Evolutionary conservation across 2,329 filamentous ascomycete species (phyloP).

Genomic region (Pseudopithomyces chartarum): DNA sequence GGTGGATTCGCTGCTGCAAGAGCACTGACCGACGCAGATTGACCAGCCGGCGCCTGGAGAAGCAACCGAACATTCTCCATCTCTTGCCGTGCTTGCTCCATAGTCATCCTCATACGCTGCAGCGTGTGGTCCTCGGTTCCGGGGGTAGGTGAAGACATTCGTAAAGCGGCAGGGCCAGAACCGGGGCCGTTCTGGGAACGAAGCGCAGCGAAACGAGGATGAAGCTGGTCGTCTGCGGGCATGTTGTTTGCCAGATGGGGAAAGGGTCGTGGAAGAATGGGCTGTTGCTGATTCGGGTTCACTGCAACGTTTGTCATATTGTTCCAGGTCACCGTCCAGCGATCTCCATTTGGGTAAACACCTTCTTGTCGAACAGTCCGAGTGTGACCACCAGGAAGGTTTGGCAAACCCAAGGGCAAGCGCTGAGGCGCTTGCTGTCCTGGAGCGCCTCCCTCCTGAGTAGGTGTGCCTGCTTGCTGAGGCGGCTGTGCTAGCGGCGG

Average conservation of each 20-base stretch:
- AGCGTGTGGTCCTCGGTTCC: constrained; percentile 25
- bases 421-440: constrained; percentile 7
- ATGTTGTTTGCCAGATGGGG: constrained; percentile 18
- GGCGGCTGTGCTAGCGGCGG: constrained; percentile 16
- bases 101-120: constrained; percentile 23
- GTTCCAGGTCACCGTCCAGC: constrained; percentile 59
- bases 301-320: constrained; percentile 45
- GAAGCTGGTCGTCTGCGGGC: constrained; percentile 13
- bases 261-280: constrained; percentile 28
- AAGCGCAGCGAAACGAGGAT: constrained; percentile 24
- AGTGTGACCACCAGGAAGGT: constrained; percentile 31
- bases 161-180: constrained; percentile 24
- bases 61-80: constrained; percentile 38
- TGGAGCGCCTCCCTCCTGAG: constrained; percentile 13
- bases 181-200: constrained; percentile 24
- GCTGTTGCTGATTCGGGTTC: constrained; percentile 25
- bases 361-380: constrained; percentile 57
- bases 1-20: constrained; percentile 19
- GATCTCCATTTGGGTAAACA: constrained; percentile 57
- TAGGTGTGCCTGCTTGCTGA: constrained; percentile 11
- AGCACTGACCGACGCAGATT: constrained; percentile 6
- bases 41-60: constrained; percentile 21
- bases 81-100: constrained; percentile 36
- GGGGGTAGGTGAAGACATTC: constrained; percentile 16
- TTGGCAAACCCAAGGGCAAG: constrained; percentile 11